Percentiles rank a stretch among this genome's conserved stretches.
Evolutionary conservation across 805 yeast genomes (phyloP).

Genomic region (Wickerhamiella cacticola): DNA sequence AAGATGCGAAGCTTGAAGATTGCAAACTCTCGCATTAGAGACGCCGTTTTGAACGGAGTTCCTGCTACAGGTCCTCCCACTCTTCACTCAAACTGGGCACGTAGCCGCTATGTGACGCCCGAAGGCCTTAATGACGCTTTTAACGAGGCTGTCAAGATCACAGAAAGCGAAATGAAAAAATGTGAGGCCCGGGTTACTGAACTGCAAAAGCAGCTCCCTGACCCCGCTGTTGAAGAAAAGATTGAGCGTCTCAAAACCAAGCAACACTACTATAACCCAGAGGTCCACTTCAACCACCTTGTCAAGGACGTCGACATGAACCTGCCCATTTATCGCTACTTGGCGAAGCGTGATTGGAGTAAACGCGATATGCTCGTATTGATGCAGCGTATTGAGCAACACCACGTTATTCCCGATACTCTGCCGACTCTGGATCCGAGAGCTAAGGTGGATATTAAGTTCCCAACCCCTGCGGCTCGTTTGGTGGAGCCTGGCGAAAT

Average conservation of each 20-base stretch:
- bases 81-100: slow-evolving; percentile 20
- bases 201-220: slow-evolving; percentile 26
- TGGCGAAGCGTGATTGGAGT: slow-evolving; percentile 63
- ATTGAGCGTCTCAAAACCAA: slow-evolving; percentile 33
- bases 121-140: slow-evolving; percentile 59
- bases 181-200: slow-evolving; percentile 27
- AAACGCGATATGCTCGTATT: slow-evolving; percentile 54
- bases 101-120: slow-evolving; percentile 50
- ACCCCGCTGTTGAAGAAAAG: slow-evolving; percentile 8
- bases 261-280: slow-evolving; percentile 74
- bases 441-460: slow-evolving; percentile 59
- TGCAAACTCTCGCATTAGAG: slow-evolving; percentile 21
- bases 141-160: slow-evolving; percentile 48
- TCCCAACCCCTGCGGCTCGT: slow-evolving; percentile 31
- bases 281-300: slow-evolving; percentile 56
- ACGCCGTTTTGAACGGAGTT: slow-evolving; percentile 23
- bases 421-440: slow-evolving; percentile 76
- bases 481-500: slow-evolving; percentile 72
- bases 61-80: slow-evolving; percentile 23
- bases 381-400: slow-evolving; percentile 85
- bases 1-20: slow-evolving; percentile 15
- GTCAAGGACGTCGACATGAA: slow-evolving; percentile 47
- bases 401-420: slow-evolving; percentile 85
- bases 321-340: slow-evolving; percentile 68
- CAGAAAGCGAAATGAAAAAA: slow-evolving; percentile 39